Evolutionary conservation across 2,329 filamentous ascomycete species (phyloP), one percentile per base, ranked within the genome.

Genomic region (Helicocarpus griseus): DNA sequence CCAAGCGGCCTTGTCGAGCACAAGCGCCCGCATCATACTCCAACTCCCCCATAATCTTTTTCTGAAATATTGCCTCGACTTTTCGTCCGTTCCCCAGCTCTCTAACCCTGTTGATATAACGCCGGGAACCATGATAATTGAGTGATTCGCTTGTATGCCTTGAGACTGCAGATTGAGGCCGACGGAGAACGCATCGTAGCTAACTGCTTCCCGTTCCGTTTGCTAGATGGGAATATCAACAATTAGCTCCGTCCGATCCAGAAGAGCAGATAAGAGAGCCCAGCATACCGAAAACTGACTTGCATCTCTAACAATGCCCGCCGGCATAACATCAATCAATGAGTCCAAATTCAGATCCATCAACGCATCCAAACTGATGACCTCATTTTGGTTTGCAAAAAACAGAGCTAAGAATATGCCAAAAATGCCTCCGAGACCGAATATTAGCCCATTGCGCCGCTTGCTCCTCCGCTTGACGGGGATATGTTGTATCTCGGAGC

Each of bases 81-180:
- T 75, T 63, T 90, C 87, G 48, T 86, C 83, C 0, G 93, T 97
- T 3, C 91, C 89, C 93, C 93, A 98, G 45, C 89, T 95, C 70
- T 98, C 93, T 22, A 98, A 78, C 1, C 93, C 93, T 0, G 93
- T 97, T 0, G 93, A 97, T 59, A 98, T 98, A 53, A 98, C 93
- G 4, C 93, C 93, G 0, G 93, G 93, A 8, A 98, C 83, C 91
- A 98, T 97, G 57, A 98, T 87, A 55, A 98, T 84, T 1, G 93
- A 89, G 61, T 96, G 89, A 53, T 87, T 79, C 14, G 87, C 91
- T 45, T 78, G 69, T 17, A 97, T 77, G 1, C 94, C 94, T 66
- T 96, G 86, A 4, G 83, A 74, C 36, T 83, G 83, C 19, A 90
- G 85, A 62, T 94, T 87, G 28, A 93, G 72, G 4, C 93, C 94